Conservation (phyloP, 2,329 filamentous ascomycete species). For the Graphilbum sp. region DNA sequence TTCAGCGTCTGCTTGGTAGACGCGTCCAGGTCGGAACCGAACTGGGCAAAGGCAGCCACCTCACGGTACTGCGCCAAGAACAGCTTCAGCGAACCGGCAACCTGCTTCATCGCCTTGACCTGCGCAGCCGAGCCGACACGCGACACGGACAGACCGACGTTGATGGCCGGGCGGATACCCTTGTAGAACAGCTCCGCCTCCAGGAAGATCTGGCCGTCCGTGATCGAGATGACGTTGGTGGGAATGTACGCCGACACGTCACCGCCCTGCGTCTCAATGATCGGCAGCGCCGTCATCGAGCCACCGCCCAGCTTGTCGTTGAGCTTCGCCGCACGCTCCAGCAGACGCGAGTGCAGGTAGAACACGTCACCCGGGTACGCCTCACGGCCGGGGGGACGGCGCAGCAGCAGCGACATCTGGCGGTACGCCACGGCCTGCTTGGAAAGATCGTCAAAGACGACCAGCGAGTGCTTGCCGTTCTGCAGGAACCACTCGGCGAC, state of each 20-base stretch:
- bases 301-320: slow-evolving; percentile 88
- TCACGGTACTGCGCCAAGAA: slow-evolving; percentile 99
- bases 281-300: slow-evolving; percentile 88
- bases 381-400: slow-evolving; percentile 97
- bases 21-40: slow-evolving; percentile 98
- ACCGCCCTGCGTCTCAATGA: slow-evolving; percentile 99
- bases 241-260: slow-evolving; percentile 99
- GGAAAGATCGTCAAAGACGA: slow-evolving; percentile 88
- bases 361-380: slow-evolving; percentile 98
- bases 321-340: slow-evolving; percentile 99
- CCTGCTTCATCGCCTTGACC: slow-evolving; percentile 99
- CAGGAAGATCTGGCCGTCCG: slow-evolving; percentile 99
- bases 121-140: slow-evolving; percentile 99
- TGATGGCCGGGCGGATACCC: slow-evolving; percentile 99
- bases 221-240: slow-evolving; percentile 99
- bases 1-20: slow-evolving; percentile 95
- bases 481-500: slow-evolving; percentile 57
- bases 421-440: slow-evolving; percentile 98
- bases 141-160: slow-evolving; percentile 99
- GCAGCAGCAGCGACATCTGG: slow-evolving; percentile 96
- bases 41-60: slow-evolving; percentile 97
- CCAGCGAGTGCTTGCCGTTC: slow-evolving; percentile 70
- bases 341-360: slow-evolving; percentile 97
- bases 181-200: slow-evolving; percentile 99
- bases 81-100: slow-evolving; percentile 97